A percentile compares a stretch with the other conserved stretches of the same genome.
phyloP scores from a whole-genome alignment of 1,284 basidiomycete genomes.

The Cutaneotrichosporon arboriforme region DNA sequence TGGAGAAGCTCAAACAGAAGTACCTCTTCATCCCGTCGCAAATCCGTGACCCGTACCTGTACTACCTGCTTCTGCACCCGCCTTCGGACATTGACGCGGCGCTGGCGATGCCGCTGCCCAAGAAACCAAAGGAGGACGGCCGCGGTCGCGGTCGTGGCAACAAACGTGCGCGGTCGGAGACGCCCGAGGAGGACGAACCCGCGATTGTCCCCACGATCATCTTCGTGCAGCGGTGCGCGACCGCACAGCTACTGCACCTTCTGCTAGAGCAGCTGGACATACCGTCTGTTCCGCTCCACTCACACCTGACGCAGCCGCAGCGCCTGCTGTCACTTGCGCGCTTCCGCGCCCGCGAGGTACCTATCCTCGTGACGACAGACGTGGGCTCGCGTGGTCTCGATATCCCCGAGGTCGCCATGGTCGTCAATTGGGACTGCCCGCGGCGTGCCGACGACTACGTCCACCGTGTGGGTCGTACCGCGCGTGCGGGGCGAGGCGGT shows the following conservation, averaged over 20 bases:
- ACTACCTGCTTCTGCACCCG: constrained; percentile 80
- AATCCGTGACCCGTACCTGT: constrained; percentile 88
- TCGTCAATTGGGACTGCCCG: constrained; percentile 95
- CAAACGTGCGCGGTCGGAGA: constrained; percentile 29
- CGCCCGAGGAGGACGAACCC: constrained; percentile 47
- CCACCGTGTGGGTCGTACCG: constrained; percentile 70
- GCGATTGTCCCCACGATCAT: constrained; percentile 86
- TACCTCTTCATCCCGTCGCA: constrained; percentile 94
- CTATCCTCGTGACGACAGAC: constrained; percentile 89
- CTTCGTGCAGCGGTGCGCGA: constrained; percentile 80
- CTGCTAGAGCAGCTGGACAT: constrained; percentile 74
- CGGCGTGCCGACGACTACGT: constrained; percentile 56
- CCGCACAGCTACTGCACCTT: constrained; percentile 81
- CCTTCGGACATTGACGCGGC: constrained; percentile 61
- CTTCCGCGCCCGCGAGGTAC: constrained; percentile 84
- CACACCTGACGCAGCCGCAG: constrained; percentile 79
- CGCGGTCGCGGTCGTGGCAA: constrained; percentile 8
- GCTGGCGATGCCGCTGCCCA: constrained; percentile 33
- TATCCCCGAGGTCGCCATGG: constrained; percentile 90
- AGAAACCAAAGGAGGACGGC: constrained; percentile 27
- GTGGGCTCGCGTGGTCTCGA: constrained; percentile 91
- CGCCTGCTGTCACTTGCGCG: constrained; percentile 73
- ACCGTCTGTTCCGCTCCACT: constrained; percentile 84
- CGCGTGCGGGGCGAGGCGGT: constrained; percentile 84
- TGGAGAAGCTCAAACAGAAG: constrained; percentile 74